Percentiles rank a stretch among this genome's conserved stretches.
These are phyloP conservation scores for Anacardium occidentale DNA, from an alignment of 345 rosid genomes.

Conservation along the genomic window DNA sequence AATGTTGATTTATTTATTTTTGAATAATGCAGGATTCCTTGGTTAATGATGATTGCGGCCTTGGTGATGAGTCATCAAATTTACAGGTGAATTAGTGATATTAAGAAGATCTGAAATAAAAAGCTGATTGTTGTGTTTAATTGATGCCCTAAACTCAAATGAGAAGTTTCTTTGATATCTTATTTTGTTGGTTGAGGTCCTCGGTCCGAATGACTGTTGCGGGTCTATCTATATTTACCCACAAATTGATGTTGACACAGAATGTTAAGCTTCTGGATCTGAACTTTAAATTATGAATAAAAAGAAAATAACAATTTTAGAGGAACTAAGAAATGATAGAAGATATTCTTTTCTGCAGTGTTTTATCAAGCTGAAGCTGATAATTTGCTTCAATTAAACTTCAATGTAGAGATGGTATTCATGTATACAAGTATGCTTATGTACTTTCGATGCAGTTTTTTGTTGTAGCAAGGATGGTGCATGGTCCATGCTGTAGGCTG, in stretches of 20 bases:
- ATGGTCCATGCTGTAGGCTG: background rate
- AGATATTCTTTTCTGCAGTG: background rate
- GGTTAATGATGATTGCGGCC: conserved; percentile 34
- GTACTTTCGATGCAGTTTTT: conserved; percentile 4
- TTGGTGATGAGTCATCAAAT: conserved; percentile 37
- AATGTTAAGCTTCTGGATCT: background rate
- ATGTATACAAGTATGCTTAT: background rate
- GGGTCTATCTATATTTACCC: background rate
- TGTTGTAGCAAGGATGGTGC: background rate
- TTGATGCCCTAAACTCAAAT: background rate
- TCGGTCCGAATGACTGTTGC: background rate
- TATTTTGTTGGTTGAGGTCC: background rate
- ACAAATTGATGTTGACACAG: background rate
- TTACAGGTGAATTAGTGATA: conserved; percentile 44
- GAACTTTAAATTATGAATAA: background rate
- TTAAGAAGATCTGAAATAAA: conserved; percentile 9
- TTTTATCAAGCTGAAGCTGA: background rate
- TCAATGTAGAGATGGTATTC: background rate
- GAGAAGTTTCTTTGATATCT: background rate
- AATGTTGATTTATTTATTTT: conserved; percentile 14
- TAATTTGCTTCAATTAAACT: conserved; percentile 10
- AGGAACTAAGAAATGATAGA: background rate
- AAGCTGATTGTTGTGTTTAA: background rate
- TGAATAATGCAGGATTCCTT: conserved; percentile 38
- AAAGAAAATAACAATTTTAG: background rate